Percentiles rank a stretch among this genome's conserved stretches.
phyloP scores from a whole-genome alignment of 768 basidiomycete species.

The Paxillus involutus region DNA sequence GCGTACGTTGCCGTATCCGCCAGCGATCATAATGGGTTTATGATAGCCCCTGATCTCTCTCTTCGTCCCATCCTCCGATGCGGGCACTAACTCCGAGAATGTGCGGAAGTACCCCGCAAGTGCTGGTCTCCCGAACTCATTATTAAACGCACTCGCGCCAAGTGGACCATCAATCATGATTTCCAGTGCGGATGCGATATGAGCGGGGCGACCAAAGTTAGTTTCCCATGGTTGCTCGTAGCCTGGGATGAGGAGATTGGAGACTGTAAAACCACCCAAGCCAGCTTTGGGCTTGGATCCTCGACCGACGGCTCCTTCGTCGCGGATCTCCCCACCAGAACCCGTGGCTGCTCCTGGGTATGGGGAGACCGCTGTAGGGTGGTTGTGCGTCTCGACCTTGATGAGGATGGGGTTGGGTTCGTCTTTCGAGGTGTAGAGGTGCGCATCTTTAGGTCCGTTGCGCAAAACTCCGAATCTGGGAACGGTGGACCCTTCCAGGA shows the following conservation, averaged over 20 bases:
- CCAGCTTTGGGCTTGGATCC: conserved; percentile 98
- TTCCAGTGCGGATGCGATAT: conserved; percentile 91
- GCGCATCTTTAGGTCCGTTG: conserved; percentile 18
- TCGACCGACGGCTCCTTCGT: conserved; percentile 93
- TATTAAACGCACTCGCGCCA: conserved; percentile 95
- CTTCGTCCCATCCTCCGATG: conserved; percentile 43
- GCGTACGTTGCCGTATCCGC: conserved; percentile 92
- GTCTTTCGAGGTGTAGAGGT: conserved; percentile 53
- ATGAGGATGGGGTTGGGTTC: conserved; percentile 88
- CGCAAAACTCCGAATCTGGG: conserved; percentile 69
- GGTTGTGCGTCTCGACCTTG: conserved; percentile 99
- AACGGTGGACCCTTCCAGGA: conserved; percentile 68
- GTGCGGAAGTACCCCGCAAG: conserved; percentile 95
- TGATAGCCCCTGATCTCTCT: conserved; percentile 91
- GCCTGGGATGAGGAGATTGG: conserved; percentile 90
- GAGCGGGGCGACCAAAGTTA: conserved; percentile 85
- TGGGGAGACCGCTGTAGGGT: conserved; percentile 97
- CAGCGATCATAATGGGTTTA: conserved; percentile 99
- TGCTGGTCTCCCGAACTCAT: conserved; percentile 95
- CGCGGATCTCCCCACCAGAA: conserved; percentile 97
- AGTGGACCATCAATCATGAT: conserved; percentile 98
- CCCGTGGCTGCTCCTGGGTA: conserved; percentile 99
- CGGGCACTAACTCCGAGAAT: conserved; percentile 76
- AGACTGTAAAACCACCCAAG: conserved; percentile 88
- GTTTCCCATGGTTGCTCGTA: conserved; percentile 95